A percentile compares a stretch with the other conserved stretches of the same genome.
Evolutionary conservation across 345 rosid genomes (phyloP).

Genomic region (Litchi chinensis): DNA sequence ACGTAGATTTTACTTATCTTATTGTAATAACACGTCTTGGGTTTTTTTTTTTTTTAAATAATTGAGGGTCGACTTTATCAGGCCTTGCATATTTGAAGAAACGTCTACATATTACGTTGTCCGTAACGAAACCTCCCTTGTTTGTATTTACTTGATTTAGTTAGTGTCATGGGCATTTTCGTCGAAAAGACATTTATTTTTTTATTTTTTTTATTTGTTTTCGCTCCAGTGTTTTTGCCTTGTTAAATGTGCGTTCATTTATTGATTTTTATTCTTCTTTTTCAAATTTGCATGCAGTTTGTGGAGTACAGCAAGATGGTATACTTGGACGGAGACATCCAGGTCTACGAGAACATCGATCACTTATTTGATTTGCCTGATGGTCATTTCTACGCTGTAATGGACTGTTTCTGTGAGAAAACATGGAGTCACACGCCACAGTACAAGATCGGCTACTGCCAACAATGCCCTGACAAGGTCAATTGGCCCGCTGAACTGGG

Average conservation of each 20-base stretch:
- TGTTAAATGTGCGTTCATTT: neutral
- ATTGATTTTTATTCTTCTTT: neutral
- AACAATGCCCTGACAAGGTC: constrained; percentile 76
- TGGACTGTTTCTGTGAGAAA: constrained; percentile 92
- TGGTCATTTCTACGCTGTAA: constrained; percentile 71
- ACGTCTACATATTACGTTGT: neutral
- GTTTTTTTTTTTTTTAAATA: too few relatives aligned
- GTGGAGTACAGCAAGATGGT: constrained; percentile 86
- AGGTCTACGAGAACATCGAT: constrained; percentile 74
- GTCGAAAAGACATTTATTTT: neutral
- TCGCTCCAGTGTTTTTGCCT: too few relatives aligned
- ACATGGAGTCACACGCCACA: constrained; percentile 80
- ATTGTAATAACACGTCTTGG: neutral
- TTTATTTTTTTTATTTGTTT: too few relatives aligned
- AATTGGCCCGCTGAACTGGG: constrained; percentile 66
- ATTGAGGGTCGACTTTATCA: neutral
- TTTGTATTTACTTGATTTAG: neutral
- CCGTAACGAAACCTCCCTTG: neutral
- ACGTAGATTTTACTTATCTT: neutral
- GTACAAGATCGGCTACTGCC: constrained; percentile 87
- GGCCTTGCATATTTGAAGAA: neutral
- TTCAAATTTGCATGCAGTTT: constrained; percentile 44
- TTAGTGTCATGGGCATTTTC: too few relatives aligned
- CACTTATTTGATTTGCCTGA: constrained; percentile 72
- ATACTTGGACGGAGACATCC: constrained; percentile 88